Evolutionary conservation across 345 rosid genomes (phyloP).

Genomic region (Brassica incana): DNA sequence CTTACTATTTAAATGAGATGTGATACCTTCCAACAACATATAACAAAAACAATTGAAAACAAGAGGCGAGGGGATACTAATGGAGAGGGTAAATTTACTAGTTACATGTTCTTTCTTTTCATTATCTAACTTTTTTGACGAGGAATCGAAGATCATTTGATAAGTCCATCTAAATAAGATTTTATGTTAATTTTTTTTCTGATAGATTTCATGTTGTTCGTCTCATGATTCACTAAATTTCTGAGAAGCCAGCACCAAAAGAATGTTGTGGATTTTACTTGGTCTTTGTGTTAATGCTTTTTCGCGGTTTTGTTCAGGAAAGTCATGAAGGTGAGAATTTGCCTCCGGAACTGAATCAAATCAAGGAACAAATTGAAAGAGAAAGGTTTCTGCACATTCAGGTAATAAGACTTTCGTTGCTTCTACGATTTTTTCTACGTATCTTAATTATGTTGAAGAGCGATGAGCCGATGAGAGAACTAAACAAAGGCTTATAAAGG

Average conservation of each 20-base stretch:
- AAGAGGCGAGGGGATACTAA: not conserved
- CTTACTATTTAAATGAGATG: not conserved
- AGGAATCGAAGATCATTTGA: not conserved
- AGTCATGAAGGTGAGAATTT: conserved; percentile 51
- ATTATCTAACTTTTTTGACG: not conserved
- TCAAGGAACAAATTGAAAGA: conserved; percentile 61
- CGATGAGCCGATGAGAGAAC: not conserved
- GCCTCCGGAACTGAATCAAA: conserved; percentile 51
- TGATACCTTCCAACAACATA: not conserved
- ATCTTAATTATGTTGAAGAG: not conserved
- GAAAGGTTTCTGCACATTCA: conserved; percentile 53
- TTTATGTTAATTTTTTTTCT: not conserved
- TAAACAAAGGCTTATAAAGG: not conserved
- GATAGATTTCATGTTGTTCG: conserved; percentile 1
- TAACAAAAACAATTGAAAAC: not conserved
- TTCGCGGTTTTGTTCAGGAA: conserved; percentile 37
- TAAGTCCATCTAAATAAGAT: not conserved
- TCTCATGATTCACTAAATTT: not conserved
- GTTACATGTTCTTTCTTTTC: not conserved
- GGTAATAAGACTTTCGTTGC: conserved; percentile 29
- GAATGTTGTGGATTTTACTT: not conserved
- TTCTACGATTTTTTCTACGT: not conserved
- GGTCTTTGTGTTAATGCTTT: not conserved
- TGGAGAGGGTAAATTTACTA: conserved; percentile 21
- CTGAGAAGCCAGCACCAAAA: not conserved